phyloP scores from a whole-genome alignment of 257 asterid species.

The Nemophila menziesii region DNA sequence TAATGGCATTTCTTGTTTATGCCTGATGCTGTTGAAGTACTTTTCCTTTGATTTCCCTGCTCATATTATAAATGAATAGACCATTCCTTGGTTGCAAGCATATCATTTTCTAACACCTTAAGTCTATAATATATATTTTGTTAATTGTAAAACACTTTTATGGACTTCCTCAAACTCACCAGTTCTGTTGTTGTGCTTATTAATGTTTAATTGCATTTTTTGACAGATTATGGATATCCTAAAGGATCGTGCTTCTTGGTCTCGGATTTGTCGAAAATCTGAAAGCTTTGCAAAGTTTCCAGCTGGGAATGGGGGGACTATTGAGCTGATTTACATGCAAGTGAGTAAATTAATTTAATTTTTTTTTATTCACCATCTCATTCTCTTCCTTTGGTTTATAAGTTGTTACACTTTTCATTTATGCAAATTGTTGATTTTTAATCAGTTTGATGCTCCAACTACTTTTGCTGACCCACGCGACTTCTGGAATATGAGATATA shows the following conservation, averaged over 20 bases:
- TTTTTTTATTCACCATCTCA: not conserved
- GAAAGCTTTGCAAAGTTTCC: conserved; percentile 23
- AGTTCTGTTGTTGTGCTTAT: not conserved
- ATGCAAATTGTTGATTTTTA: not conserved
- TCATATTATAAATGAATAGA: no score
- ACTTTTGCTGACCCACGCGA: conserved; percentile 39
- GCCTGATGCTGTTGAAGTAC: no score
- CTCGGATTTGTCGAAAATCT: conserved; percentile 22
- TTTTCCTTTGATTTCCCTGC: no score
- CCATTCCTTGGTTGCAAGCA: no score
- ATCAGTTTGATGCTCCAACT: conserved; percentile 38
- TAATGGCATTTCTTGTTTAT: no score
- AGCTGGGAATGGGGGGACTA: conserved; percentile 23
- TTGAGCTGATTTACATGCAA: conserved; percentile 34
- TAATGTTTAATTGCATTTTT: not conserved
- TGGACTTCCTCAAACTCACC: not conserved
- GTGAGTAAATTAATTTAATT: conserved; percentile 10
- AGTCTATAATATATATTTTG: no score
- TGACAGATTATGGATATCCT: conserved; percentile 29
- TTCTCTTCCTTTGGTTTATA: not conserved
- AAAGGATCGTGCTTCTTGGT: conserved; percentile 32
- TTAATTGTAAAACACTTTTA: not conserved
- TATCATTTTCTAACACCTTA: not conserved
- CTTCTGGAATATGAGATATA: conserved; percentile 42
- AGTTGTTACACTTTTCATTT: not conserved